phyloP scores from a whole-genome alignment of 345 rosid species.

The Reutealis trisperma region DNA sequence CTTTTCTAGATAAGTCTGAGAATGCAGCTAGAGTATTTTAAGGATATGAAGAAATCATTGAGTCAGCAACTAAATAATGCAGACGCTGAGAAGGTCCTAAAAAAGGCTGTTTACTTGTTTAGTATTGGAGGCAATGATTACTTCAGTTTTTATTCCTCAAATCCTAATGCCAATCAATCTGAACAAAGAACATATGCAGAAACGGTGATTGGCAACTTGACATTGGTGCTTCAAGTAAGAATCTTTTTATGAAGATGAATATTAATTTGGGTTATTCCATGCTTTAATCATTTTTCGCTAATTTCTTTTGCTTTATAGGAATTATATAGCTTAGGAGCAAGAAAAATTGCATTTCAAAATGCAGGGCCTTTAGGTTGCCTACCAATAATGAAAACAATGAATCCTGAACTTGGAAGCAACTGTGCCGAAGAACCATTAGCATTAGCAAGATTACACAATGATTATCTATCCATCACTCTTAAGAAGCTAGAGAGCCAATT shows the following conservation, averaged over 20 bases:
- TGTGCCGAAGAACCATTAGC: slow-evolving; percentile 20
- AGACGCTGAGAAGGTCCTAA: slow-evolving; percentile 11
- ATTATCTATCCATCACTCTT: slow-evolving; percentile 20
- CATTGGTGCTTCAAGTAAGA: not conserved
- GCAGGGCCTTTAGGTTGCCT: slow-evolving; percentile 42
- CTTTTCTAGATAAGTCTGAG: slow-evolving; percentile 24
- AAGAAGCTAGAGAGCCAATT: slow-evolving; percentile 9
- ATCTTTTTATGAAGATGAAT: too few species aligned
- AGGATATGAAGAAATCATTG: slow-evolving; percentile 8
- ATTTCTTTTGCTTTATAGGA: slow-evolving; percentile 13
- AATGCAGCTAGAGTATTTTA: slow-evolving; percentile 21
- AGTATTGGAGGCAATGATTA: slow-evolving; percentile 36
- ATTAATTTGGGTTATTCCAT: too few species aligned
- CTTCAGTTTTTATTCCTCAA: not conserved
- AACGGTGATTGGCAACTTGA: slow-evolving; percentile 28
- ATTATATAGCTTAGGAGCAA: slow-evolving; percentile 31
- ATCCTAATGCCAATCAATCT: slow-evolving; percentile 1
- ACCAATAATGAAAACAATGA: slow-evolving; percentile 23
- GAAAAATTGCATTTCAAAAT: slow-evolving; percentile 35
- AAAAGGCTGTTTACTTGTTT: slow-evolving; percentile 23
- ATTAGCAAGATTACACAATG: slow-evolving; percentile 36
- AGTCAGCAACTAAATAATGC: slow-evolving; percentile 20
- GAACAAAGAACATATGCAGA: not conserved
- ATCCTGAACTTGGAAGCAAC: not conserved
- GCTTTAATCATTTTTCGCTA: too few species aligned